Conservation (phyloP, 306 rosid species). For the Cicer cuneatum region DNA sequence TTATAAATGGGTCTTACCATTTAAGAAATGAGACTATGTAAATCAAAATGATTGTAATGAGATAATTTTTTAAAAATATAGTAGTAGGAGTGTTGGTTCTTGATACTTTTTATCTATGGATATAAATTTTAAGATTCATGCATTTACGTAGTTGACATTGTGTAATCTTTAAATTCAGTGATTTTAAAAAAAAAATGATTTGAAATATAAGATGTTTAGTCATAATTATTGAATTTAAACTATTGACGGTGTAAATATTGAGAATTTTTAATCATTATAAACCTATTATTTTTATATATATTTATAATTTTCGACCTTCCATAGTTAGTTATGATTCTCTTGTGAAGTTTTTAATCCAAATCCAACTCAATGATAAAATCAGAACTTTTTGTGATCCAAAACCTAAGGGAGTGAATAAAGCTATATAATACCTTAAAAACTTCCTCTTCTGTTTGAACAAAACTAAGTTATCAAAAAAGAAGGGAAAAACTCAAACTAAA, state of each 20-base stretch:
- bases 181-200: no score
- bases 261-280: not conserved
- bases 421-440: slow-evolving; percentile 23
- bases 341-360: slow-evolving; percentile 40
- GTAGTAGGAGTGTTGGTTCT: no score
- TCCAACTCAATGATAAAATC: slow-evolving; percentile 43
- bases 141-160: no score
- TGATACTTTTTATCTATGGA: no score
- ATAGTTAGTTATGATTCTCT: slow-evolving; percentile 49
- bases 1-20: no score
- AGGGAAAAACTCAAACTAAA: not conserved
- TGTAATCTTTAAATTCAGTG: no score
- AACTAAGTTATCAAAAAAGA: not conserved
- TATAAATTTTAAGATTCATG: no score
- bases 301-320: not conserved
- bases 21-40: no score
- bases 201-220: no score
- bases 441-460: slow-evolving; percentile 32
- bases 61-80: no score
- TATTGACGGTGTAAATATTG: not conserved
- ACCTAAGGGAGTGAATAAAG: slow-evolving; percentile 35
- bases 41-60: no score
- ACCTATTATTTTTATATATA: not conserved
- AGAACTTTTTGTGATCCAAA: slow-evolving; percentile 41
- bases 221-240: no score